Base-by-base conservation (phyloP, 257 asterid genomes). In the Solanum appendiculatum region DNA sequence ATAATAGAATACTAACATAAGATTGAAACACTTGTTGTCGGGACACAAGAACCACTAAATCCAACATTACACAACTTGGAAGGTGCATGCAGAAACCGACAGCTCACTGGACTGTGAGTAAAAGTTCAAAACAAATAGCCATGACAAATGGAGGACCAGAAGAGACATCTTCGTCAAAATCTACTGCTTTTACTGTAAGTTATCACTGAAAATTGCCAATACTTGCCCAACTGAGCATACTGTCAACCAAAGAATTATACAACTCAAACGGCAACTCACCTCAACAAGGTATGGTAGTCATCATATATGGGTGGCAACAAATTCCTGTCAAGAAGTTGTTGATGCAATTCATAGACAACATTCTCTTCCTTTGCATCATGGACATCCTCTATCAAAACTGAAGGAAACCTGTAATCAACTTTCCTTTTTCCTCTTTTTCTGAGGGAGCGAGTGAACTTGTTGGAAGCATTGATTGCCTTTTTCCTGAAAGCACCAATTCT, bases 381-480 rank as follows among this genome's bases (percentile, higher is more conserved):
- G 40, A 95, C 92, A 86, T 96, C 98, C 95, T 93, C 98, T 74
- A 96, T 95, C 48, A 95, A 86, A 89, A 96, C 89, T 8, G 94
- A 88, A 89, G 98, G 98, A 86, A 94, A 95, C 90, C 98, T 93
- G 84, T 87, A 95, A 90, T 94, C 98, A 87, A 95, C 94, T 90
- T 95, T 96, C 91, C 94, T 92, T 88, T 95, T 96, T 89, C 99
- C 97, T 87, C 98, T 91, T 89, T 91, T 94, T 88, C 91, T 95
- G 72, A 96, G 92, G 77, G 99, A 94, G 89, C 94, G 98, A 9
- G 98, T 92, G 86, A 96, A 91, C 94, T 93, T 96, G 92, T 91
- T 96, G 60, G 99, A 96, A 73, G 99, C 99, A 91, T 88, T 86
- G 89, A 96, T 81, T 84, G 99, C 99, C 92, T 92, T 96, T 90